Percentiles rank a stretch among this genome's conserved stretches.
Conservation (phyloP, 106 monocot genomes). For the Dendrobium catenatum region DNA sequence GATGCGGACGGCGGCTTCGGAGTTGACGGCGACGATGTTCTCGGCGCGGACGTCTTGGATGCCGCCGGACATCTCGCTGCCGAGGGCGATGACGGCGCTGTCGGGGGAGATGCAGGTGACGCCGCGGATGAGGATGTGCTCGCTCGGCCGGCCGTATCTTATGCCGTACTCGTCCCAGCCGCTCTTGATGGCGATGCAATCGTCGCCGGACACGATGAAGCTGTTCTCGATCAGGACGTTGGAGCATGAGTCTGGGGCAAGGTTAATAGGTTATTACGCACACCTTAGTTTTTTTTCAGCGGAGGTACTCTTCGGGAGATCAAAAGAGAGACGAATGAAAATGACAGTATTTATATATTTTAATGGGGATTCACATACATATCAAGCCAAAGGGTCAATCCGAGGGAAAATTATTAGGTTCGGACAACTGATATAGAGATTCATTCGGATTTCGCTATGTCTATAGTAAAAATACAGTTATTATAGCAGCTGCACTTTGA, state of each 20-base stretch:
- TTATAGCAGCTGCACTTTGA: too few relatives aligned
- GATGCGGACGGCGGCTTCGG: slow-evolving; percentile 71
- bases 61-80: slow-evolving; percentile 96
- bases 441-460: too few relatives aligned
- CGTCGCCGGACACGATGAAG: slow-evolving; percentile 81
- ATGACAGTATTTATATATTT: too few relatives aligned
- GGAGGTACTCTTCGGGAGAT: too few relatives aligned
- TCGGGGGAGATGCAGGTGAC: slow-evolving; percentile 91
- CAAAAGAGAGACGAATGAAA: too few relatives aligned
- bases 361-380: too few relatives aligned
- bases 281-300: too few relatives aligned
- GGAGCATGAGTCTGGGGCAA: slow-evolving; percentile 63
- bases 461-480: too few relatives aligned
- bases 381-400: too few relatives aligned
- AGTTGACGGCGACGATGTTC: slow-evolving; percentile 66
- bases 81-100: slow-evolving; percentile 78
- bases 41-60: slow-evolving; percentile 68
- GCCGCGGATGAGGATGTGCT: slow-evolving; percentile 57
- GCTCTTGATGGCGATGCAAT: slow-evolving; percentile 90
- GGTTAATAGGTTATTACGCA: too few relatives aligned
- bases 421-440: too few relatives aligned
- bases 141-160: slow-evolving; percentile 59
- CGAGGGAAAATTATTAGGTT: too few relatives aligned
- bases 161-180: slow-evolving; percentile 98
- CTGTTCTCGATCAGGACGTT: slow-evolving; percentile 76